Base-by-base conservation (phyloP, 2,329 filamentous ascomycete genomes). In the Aspergillus puulaauensis region DNA sequence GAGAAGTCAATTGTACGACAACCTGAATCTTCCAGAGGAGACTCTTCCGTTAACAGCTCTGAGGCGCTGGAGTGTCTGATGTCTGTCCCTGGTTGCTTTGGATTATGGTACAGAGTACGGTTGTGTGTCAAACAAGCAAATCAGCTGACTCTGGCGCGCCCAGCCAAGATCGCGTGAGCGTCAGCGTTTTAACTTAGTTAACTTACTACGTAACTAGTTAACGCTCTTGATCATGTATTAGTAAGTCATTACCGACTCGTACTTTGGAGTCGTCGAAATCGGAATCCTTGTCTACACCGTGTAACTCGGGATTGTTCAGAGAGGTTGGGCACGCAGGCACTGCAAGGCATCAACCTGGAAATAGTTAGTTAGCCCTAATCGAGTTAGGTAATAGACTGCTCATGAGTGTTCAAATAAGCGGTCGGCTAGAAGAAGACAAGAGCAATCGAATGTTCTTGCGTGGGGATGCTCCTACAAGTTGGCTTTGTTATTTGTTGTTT, bases 391-490 rank as follows among this genome's bases (percentile, higher is more conserved):
- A 31, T 31, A 4, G 27, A 31, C 27, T 31, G 27, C 6, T 27
- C 44, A 46, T 31, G 23, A 8, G 11, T 23, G 14, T 27, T 27
- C 21, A 27, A 27, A 46, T n/a, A 27, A 31, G 44, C 44, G 23
- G 44, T 46, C 17, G 23, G 11, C 23, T 24, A 17, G 33, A 37
- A 24, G 27, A 37, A 43, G 39, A 46, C 35, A 45, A 53, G 21
- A 40, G 51, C 14, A 46, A 35, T 45, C 23, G 51, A 53, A 46
- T 39, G 19, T 53, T 53, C 51, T 53, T 24, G 23, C n/a, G 24
- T 35, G 40, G 37, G 50, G 27, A 52, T 52, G 24, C 17, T 35
- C 17, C 8, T n/a, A 21, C 21, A 21, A 15, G 47, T 27, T 39
- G 44, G 44, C 24, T 17, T 27, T 46, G 23, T 51, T 19, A 49